Conservation (phyloP, 176 grass and related monocot genomes). For the Rhynchospora tenuis region DNA sequence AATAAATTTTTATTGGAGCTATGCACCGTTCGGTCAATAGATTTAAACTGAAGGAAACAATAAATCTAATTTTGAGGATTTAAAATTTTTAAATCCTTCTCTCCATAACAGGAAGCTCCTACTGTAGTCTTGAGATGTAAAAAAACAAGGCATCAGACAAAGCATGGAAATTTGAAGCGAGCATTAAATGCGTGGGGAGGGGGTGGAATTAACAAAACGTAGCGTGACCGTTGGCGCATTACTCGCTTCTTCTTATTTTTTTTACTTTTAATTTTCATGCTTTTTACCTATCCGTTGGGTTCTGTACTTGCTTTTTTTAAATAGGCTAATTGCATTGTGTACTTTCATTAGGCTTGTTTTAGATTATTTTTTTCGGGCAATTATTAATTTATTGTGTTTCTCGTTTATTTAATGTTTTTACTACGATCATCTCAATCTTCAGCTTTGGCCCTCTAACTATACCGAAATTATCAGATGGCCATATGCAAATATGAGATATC, state of each 20-base stretch:
- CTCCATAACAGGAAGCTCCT: background rate
- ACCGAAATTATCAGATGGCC: too few relatives aligned
- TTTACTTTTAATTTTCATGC: background rate
- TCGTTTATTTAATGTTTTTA: too few relatives aligned
- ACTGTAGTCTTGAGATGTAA: background rate
- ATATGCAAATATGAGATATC: too few relatives aligned
- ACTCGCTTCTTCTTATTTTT: background rate
- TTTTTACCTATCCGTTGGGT: background rate
- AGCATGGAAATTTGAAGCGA: conserved; percentile 10
- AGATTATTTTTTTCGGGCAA: too few relatives aligned
- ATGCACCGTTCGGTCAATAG: background rate
- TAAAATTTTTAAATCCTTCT: background rate
- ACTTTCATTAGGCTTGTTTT: too few relatives aligned
- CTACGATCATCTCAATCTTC: too few relatives aligned
- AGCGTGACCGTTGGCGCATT: conserved; percentile 24
- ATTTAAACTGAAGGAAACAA: conserved; percentile 3
- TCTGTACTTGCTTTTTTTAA: background rate
- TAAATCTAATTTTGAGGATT: background rate
- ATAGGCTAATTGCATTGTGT: too few relatives aligned
- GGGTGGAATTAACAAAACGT: conserved; percentile 14
- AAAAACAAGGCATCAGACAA: conserved; percentile 8
- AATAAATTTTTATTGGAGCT: background rate
- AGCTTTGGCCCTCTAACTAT: too few relatives aligned
- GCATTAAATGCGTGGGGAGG: background rate
- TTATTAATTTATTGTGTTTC: too few relatives aligned